Percentiles rank a stretch among this genome's conserved stretches.
These are phyloP conservation scores for Rubus idaeus DNA, from an alignment of 306 rosid genomes.

Conservation along the genomic window DNA sequence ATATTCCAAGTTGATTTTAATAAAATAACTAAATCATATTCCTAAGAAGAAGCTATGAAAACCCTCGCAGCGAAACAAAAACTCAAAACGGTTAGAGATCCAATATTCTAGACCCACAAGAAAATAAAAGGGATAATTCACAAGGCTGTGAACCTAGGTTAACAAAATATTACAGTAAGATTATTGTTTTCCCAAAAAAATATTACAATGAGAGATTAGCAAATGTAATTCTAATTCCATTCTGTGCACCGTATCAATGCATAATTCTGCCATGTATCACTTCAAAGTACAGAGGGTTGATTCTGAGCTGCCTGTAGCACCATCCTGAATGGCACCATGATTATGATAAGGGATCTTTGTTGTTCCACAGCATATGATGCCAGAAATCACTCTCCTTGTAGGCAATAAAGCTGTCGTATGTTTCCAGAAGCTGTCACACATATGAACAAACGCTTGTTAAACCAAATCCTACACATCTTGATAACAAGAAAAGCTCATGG, in stretches of 20 bases:
- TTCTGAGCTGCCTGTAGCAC: constrained; percentile 44
- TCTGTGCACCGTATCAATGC: constrained; percentile 54
- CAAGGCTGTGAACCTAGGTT: constrained; percentile 55
- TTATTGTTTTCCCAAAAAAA: constrained; percentile 30
- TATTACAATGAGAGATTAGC: constrained; percentile 79
- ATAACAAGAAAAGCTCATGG: constrained; percentile 1
- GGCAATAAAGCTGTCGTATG: constrained; percentile 96
- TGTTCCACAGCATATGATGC: constrained; percentile 22
- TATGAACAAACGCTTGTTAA: constrained; percentile 13
- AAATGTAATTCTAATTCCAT: constrained; percentile 46
- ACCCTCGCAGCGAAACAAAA: constrained; percentile 7
- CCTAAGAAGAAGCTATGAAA: constrained; percentile 3
- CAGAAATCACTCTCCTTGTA: constrained; percentile 82
- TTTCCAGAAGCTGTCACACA: constrained; percentile 83
- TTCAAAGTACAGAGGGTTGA: constrained; percentile 41
- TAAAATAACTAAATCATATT: not conserved
- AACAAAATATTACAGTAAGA: constrained; percentile 66
- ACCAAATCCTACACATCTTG: not conserved
- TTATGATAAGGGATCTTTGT: constrained; percentile 39
- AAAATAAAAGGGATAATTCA: constrained; percentile 35
- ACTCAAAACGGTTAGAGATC: constrained; percentile 29
- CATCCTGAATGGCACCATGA: constrained; percentile 47
- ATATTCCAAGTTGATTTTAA: not conserved
- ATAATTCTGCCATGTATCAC: constrained; percentile 34
- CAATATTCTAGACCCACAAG: constrained; percentile 32